Evolutionary conservation across 352 stramenopile species (phyloP).

Genomic region (Plasmopara muralis): DNA sequence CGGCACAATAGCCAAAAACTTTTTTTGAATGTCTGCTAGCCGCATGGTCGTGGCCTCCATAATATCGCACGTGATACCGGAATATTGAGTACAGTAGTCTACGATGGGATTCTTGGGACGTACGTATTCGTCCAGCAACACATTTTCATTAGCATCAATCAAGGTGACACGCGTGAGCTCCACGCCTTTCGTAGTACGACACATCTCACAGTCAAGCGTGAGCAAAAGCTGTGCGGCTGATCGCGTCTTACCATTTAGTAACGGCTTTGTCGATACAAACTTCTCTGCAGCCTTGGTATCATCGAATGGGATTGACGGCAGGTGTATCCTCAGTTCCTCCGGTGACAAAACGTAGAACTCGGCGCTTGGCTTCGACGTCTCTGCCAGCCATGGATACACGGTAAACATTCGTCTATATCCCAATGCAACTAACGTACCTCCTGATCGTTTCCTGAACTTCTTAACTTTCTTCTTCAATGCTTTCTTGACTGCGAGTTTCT

Average conservation of each 20-base stretch:
- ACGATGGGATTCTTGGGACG: slow-evolving; percentile 75
- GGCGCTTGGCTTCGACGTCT: slow-evolving; percentile 38
- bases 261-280: slow-evolving; percentile 40
- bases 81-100: slow-evolving; percentile 86
- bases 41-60: slow-evolving; percentile 61
- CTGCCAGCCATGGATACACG: slow-evolving; percentile 13
- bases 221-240: slow-evolving; percentile 46
- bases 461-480: slow-evolving; percentile 85
- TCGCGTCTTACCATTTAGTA: slow-evolving; percentile 27
- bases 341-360: slow-evolving; percentile 75
- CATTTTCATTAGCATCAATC: slow-evolving; percentile 56
- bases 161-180: slow-evolving; percentile 73
- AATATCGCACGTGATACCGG: slow-evolving; percentile 75
- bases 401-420: no score
- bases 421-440: slow-evolving; percentile 20
- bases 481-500: slow-evolving; percentile 73
- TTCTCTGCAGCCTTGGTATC: slow-evolving; percentile 25
- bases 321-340: slow-evolving; percentile 48
- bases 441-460: slow-evolving; percentile 72
- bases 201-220: slow-evolving; percentile 86
- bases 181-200: slow-evolving; percentile 77
- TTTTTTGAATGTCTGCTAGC: slow-evolving; percentile 58
- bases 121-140: slow-evolving; percentile 80
- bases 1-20: slow-evolving; percentile 50
- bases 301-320: slow-evolving; percentile 50